These are phyloP conservation scores for Fabrea salina DNA, from an alignment of 169 alveolate genomes.

Conservation along the genomic window DNA sequence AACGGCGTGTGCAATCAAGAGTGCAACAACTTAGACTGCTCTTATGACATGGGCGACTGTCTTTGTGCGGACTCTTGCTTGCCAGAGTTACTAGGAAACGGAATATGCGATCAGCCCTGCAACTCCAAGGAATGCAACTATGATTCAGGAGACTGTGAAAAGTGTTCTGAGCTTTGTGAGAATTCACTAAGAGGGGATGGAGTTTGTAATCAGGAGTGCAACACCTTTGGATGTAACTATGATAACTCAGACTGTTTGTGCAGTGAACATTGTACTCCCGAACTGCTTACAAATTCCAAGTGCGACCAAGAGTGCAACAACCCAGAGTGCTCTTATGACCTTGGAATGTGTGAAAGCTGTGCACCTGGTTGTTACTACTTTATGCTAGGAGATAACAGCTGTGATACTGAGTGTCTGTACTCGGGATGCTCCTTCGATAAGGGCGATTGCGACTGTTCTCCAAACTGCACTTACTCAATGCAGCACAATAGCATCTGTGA, in stretches of 20 bases:
- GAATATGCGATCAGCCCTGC: slow-evolving; percentile 26
- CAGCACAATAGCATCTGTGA: neutral
- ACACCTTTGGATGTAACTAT: neutral
- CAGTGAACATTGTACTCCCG: slow-evolving; percentile 12
- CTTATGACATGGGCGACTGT: neutral
- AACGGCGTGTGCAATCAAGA: slow-evolving; percentile 4
- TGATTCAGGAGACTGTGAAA: slow-evolving; percentile 31
- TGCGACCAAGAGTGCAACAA: slow-evolving; percentile 5
- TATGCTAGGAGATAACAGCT: slow-evolving; percentile 1
- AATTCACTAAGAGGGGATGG: neutral
- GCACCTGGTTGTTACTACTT: slow-evolving; percentile 6
- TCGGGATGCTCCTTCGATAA: neutral
- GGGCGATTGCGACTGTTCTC: slow-evolving; percentile 16
- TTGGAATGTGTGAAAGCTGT: slow-evolving; percentile 6
- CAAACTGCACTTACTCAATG: slow-evolving; percentile 12
- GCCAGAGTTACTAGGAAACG: neutral
- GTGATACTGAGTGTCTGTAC: neutral
- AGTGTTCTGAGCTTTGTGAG: neutral
- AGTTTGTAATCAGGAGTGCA: neutral
- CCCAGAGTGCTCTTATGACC: neutral
- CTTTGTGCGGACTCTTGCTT: neutral
- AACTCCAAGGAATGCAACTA: neutral
- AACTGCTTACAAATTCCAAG: neutral
- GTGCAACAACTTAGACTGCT: neutral
- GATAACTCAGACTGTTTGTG: neutral